Evolutionary conservation across 228 moss, liverwort and hornwort genomes (phyloP), one percentile per base, ranked within the genome.

Genomic region (Sphagnum magellanicum): DNA sequence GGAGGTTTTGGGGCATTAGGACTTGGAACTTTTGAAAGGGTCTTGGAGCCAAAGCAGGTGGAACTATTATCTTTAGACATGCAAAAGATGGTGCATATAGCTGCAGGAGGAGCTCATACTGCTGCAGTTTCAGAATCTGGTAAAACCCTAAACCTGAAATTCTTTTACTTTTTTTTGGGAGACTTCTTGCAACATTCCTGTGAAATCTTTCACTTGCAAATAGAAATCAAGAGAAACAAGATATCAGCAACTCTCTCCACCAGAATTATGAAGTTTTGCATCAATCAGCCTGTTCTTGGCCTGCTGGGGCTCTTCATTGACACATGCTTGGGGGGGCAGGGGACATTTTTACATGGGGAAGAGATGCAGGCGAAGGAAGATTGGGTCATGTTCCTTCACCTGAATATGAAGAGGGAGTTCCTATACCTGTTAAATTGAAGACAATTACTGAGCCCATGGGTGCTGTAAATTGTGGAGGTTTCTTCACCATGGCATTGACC

Each of bases 361-460:
- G 96, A 75, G 93, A 97, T 68, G 93, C 93, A 78, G 93, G 96
- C 9, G 96, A 97, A 60, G 96, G 96, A 67, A 87, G 96, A 71
- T 86, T 97, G 5, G 95, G 95, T 65, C 88, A 88, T 79, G 77
- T 89, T 53, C 76, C 74, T 8, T 84, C 83, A 70, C 78, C 83
- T 73, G 76, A 66, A 53, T 83, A 78, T 63, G 88, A 91, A 66
- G 88, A 91, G 52, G 96, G 96, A 60, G 77, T 78, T 49, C 77
- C 84, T 73, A 74, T 83, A 60, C 96, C 93, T 13, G 77, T 78
- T 67, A 79, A 78, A 81, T 87, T 97, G 57, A 73, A 76, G 47
- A 83, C 71, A 61, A 66, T 90, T n/a, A 75, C 80, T 63, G 84
- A 79, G 52, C 81, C 90, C 16, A 78, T 90, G 53, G 80, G 74